Evolutionary conservation across 1,284 basidiomycete genomes (phyloP).

Genomic region (Singerocomus inundabilis): DNA sequence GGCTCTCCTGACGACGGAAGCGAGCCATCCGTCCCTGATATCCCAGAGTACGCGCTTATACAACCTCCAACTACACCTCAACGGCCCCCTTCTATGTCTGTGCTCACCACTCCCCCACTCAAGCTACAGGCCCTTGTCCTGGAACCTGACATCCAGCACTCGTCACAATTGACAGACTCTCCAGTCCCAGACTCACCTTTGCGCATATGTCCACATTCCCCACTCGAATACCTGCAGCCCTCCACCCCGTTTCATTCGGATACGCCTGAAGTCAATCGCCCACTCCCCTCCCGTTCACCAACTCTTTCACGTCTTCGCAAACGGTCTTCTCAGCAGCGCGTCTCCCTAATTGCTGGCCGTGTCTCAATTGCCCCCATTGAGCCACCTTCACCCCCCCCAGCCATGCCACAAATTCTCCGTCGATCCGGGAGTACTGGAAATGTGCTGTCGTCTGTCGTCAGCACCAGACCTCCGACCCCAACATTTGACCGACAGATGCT

Average conservation of each 20-base stretch:
- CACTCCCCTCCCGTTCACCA: constrained; percentile 38
- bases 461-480: constrained; percentile 64
- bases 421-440: constrained; percentile 62
- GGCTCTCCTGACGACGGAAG: constrained; percentile 5
- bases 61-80: constrained; percentile 7
- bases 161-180: constrained; percentile 24
- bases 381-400: constrained; percentile 57
- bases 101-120: constrained; percentile 12
- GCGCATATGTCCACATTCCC: constrained; percentile 37
- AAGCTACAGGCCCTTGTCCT: constrained; percentile 1
- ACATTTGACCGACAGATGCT: constrained; percentile 46
- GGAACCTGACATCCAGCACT: constrained; percentile 9
- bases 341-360: constrained; percentile 77
- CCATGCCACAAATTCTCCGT: constrained; percentile 57
- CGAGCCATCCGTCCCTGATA: constrained; percentile 13
- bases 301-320: constrained; percentile 61
- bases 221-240: constrained; percentile 14
- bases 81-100: constrained; percentile 16
- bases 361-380: constrained; percentile 72
- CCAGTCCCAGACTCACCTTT: constrained; percentile 24
- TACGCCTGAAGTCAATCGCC: constrained; percentile 23
- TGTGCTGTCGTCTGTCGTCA: constrained; percentile 55
- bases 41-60: constrained; percentile 4
- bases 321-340: constrained; percentile 76
- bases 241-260: constrained; percentile 18